phyloP scores from a whole-genome alignment of 2,329 filamentous ascomycete species.

The Aspergillus sp. region DNA sequence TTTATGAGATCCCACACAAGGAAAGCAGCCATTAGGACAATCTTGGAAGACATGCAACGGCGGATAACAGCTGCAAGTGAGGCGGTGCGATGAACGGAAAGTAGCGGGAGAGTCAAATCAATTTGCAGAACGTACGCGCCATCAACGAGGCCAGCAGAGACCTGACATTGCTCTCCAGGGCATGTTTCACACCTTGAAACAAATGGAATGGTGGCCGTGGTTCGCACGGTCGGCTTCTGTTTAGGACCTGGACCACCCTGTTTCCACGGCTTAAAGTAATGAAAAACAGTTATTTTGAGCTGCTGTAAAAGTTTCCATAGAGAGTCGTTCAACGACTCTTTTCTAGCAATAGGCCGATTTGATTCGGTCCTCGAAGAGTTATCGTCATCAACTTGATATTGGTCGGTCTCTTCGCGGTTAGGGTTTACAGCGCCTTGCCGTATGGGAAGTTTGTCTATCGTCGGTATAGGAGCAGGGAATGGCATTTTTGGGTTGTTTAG shows the following conservation, averaged over 20 bases:
- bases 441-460: slow-evolving; percentile 15
- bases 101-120: not conserved
- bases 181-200: not conserved
- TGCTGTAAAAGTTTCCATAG: not conserved
- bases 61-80: not conserved
- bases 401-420: not conserved
- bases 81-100: not conserved
- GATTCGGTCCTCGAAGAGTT: not conserved
- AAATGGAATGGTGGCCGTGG: not conserved
- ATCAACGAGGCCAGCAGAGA: not conserved
- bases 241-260: not conserved
- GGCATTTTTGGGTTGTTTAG: slow-evolving; percentile 12
- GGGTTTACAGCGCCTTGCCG: slow-evolving; percentile 1
- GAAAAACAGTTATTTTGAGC: not conserved
- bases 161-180: not conserved
- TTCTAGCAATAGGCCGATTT: not conserved
- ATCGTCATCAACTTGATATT: not conserved
- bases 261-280: not conserved
- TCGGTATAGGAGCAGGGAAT: slow-evolving; percentile 17
- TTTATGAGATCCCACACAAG: not conserved
- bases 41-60: not conserved
- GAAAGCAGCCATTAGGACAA: not conserved
- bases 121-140: slow-evolving; percentile 4
- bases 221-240: not conserved
- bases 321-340: not conserved